A percentile compares a stretch with the other conserved stretches of the same genome.
These are phyloP conservation scores for Achlya hypogyna DNA, from an alignment of 352 stramenopile species.

Conservation along the genomic window DNA sequence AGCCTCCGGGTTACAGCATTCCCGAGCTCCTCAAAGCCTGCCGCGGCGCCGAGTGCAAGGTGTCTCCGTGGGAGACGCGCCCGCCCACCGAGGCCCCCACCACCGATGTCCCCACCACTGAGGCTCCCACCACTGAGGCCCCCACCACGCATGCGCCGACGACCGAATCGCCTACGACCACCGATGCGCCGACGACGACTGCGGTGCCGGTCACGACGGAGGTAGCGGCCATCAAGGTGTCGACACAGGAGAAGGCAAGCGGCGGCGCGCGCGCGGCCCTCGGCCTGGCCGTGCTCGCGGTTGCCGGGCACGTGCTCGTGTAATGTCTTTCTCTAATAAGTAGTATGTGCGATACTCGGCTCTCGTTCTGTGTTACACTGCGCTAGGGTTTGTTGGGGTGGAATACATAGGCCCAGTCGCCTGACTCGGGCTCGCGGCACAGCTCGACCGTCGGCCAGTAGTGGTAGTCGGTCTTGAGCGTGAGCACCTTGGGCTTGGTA, in stretches of 20 bases:
- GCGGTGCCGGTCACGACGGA: background rate
- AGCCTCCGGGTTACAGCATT: slow-evolving; percentile 1
- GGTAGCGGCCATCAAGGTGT: background rate
- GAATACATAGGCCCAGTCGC: slow-evolving; percentile 67
- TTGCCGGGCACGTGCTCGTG: background rate
- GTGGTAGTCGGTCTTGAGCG: slow-evolving; percentile 86
- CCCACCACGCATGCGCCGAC: background rate
- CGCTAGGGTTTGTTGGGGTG: slow-evolving; percentile 24
- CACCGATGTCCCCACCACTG: too few relatives aligned
- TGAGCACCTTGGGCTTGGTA: slow-evolving; percentile 83
- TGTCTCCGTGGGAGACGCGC: background rate
- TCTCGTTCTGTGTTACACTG: background rate
- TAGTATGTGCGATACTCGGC: background rate
- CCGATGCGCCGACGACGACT: background rate
- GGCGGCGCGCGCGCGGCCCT: background rate
- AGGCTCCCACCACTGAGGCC: background rate
- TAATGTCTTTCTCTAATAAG: background rate
- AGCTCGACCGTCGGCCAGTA: slow-evolving; percentile 88
- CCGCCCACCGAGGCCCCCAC: slow-evolving; percentile 10
- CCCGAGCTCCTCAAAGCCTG: background rate
- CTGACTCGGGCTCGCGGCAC: slow-evolving; percentile 30
- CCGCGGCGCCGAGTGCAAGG: background rate
- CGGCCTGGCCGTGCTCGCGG: background rate
- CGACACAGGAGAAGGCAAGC: background rate
- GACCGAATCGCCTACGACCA: background rate